Percentiles rank a stretch among this genome's conserved stretches.
Evolutionary conservation across 768 basidiomycete species (phyloP).

Genomic region (Tricholoma terreum): DNA sequence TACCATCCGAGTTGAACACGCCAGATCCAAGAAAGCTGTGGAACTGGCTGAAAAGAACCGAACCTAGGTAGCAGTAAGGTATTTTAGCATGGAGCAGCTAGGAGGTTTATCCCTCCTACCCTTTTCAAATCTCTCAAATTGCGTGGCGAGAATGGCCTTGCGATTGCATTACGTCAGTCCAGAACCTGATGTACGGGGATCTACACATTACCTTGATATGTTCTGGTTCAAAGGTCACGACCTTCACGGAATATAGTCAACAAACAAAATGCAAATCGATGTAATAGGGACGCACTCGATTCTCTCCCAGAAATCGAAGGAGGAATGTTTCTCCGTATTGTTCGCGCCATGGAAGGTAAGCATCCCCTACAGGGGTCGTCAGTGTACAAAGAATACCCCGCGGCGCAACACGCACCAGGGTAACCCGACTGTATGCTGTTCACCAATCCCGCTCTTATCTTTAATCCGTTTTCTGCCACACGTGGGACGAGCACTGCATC

Average conservation of each 20-base stretch:
- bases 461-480: slow-evolving; percentile 23
- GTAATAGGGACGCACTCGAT: slow-evolving; percentile 22
- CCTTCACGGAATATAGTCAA: slow-evolving; percentile 18
- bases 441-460: slow-evolving; percentile 16
- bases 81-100: slow-evolving; percentile 1
- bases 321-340: slow-evolving; percentile 24
- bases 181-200: not conserved
- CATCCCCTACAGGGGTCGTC: slow-evolving; percentile 23
- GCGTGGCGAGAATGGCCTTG: slow-evolving; percentile 42
- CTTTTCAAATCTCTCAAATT: slow-evolving; percentile 47
- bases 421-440: slow-evolving; percentile 29
- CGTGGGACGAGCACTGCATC: slow-evolving; percentile 34
- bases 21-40: slow-evolving; percentile 48
- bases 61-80: slow-evolving; percentile 14
- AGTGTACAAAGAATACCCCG: not conserved
- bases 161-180: not conserved
- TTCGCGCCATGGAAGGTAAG: slow-evolving; percentile 20
- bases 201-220: slow-evolving; percentile 37
- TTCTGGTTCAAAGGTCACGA: slow-evolving; percentile 44
- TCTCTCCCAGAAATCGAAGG: slow-evolving; percentile 27
- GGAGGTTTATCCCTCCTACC: slow-evolving; percentile 20
- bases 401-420: slow-evolving; percentile 24
- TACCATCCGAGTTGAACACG: slow-evolving; percentile 60
- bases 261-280: not conserved
- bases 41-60: slow-evolving; percentile 24